phyloP scores from a whole-genome alignment of 208 protist species.

The Acanthamoeba polyphaga region DNA sequence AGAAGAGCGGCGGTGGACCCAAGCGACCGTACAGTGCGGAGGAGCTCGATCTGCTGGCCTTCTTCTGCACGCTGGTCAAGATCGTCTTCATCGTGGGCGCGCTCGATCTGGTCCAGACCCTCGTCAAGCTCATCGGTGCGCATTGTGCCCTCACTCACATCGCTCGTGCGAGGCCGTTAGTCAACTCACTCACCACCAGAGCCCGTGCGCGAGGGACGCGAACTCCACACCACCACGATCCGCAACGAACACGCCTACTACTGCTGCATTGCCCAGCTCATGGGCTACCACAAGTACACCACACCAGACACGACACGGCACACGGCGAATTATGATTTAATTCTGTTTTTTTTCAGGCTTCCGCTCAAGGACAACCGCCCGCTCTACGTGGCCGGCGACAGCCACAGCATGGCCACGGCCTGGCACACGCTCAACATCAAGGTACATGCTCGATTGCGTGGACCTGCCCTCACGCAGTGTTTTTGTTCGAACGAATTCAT shows the following conservation, averaged over 20 bases:
- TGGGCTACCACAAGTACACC: not conserved
- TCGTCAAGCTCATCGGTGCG: constrained; percentile 73
- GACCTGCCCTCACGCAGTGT: too few relatives aligned
- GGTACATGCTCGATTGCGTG: not conserved
- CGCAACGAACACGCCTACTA: constrained; percentile 91
- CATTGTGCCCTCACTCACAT: not conserved
- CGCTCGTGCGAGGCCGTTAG: not conserved
- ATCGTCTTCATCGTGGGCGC: constrained; percentile 83
- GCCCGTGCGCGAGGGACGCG: constrained; percentile 26
- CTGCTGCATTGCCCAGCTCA: constrained; percentile 82
- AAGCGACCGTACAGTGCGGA: constrained; percentile 54
- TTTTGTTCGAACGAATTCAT: too few relatives aligned
- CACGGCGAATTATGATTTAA: too few relatives aligned
- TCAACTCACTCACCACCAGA: constrained; percentile 33
- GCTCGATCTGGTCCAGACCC: constrained; percentile 75
- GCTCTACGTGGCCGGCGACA: constrained; percentile 87
- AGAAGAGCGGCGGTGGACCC: not conserved
- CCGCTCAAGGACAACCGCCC: constrained; percentile 7
- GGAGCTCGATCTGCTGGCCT: constrained; percentile 85
- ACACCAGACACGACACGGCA: not conserved
- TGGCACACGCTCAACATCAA: constrained; percentile 81
- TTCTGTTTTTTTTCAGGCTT: not conserved
- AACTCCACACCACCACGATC: constrained; percentile 86
- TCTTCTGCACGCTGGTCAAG: constrained; percentile 86
- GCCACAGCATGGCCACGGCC: constrained; percentile 81